Conservation (phyloP, 108 stramenopile genomes). For the Nannochloropsis gaditana region DNA sequence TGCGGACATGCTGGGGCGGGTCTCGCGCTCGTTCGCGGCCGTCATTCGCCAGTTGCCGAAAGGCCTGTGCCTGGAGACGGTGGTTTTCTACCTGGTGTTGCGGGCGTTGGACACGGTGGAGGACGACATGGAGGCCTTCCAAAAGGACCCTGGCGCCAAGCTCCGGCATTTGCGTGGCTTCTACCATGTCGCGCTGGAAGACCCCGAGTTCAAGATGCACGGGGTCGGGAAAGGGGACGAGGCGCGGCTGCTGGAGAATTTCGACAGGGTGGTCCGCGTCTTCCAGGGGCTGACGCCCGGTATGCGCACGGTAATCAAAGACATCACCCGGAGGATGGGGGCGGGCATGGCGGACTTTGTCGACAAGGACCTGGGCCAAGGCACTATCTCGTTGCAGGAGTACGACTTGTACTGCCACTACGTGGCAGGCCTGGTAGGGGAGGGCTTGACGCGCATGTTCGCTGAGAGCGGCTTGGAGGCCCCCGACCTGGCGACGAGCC, state of each 20-base stretch:
- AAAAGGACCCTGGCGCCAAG: slow-evolving; percentile 58
- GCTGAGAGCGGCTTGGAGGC: slow-evolving; percentile 51
- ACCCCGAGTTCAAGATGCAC: slow-evolving; percentile 72
- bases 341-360: slow-evolving; percentile 97
- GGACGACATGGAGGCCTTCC: slow-evolving; percentile 92
- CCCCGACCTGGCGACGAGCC: slow-evolving; percentile 29
- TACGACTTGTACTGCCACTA: slow-evolving; percentile 98
- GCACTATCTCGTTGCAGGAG: slow-evolving; percentile 72
- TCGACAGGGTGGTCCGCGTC: slow-evolving; percentile 76
- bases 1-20: slow-evolving; percentile 88
- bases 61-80: slow-evolving; percentile 73
- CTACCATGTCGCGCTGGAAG: slow-evolving; percentile 71
- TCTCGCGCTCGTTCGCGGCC: slow-evolving; percentile 88
- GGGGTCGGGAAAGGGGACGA: slow-evolving; percentile 95
- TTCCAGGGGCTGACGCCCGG: slow-evolving; percentile 61
- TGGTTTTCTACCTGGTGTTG: slow-evolving; percentile 94
- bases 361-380: slow-evolving; percentile 90
- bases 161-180: slow-evolving; percentile 71
- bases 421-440: slow-evolving; percentile 96
- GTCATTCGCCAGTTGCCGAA: slow-evolving; percentile 90
- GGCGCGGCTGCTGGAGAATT: slow-evolving; percentile 74
- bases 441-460: slow-evolving; percentile 92
- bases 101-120: slow-evolving; percentile 96
- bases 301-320: slow-evolving; percentile 71
- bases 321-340: slow-evolving; percentile 95